Evolutionary conservation across 179 eudicot species (phyloP), one percentile per base, ranked within the genome.

Genomic region (Patellifolia procumbens): DNA sequence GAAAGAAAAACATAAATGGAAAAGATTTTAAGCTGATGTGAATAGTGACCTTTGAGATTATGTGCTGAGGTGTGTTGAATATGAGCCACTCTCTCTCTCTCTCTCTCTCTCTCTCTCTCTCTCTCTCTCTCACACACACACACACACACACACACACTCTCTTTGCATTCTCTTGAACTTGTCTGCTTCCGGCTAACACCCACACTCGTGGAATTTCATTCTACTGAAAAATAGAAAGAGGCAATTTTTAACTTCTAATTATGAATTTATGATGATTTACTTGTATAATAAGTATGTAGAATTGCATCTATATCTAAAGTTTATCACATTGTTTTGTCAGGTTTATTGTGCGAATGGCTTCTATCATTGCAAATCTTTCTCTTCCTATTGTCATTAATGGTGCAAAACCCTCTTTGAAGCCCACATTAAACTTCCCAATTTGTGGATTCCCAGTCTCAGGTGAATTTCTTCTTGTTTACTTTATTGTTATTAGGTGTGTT

Each of bases 301-400:
- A 66, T 66, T 70, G 45, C 11, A 32, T 59, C 61, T 60, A n/a
- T n/a, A n/a, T n/a, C n/a, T n/a, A 49, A 61, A 24, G 71, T 59
- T 60, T 49, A 22, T 31, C 20, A 60, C 65, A 29, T 22, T 32
- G 43, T 26, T 70, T 58, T 60, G 73, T 7, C 70, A 72, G 74
- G 71, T 49, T 48, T n/a, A n/a, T 48, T 60, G 37, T 76, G 62
- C 24, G 0, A 22, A 85, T 85, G 88, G 88, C 88, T 83, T 77
- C 88, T 22, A 68, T 82, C 5, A 42, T 82, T 72, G 84, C 81
- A 61, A 77, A 69, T 52, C 29, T 83, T 43, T 51, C 78, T n/a
- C 68, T 68, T 15, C 80, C 86, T 32, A 64, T 82, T 68, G 49
- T 83, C 61, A 58, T 75, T 68, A 53, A 73, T 79, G 86, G 84